Conservation (phyloP, 192 early-diverging fungal species). For the Lobosporangium transversale region DNA sequence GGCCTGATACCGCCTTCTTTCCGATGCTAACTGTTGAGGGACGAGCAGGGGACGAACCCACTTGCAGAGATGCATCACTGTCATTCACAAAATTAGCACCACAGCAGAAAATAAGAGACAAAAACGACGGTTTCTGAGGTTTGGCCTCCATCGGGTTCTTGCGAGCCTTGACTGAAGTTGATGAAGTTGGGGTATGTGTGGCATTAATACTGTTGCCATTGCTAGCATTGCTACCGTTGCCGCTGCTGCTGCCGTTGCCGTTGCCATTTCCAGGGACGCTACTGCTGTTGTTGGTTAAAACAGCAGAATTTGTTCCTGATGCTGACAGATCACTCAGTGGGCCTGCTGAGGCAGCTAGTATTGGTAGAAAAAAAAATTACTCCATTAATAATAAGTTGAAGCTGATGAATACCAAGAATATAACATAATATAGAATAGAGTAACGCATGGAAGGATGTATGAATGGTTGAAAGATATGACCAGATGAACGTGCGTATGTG, state of each 20-base stretch:
- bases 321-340: slow-evolving; percentile 48
- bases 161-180: slow-evolving; percentile 19
- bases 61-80: slow-evolving; percentile 26
- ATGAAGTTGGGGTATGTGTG: slow-evolving; percentile 10
- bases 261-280: slow-evolving; percentile 4
- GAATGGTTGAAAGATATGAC: too few species aligned
- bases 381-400: not conserved
- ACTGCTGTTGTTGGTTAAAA: slow-evolving; percentile 8
- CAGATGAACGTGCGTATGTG: too few species aligned
- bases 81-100: slow-evolving; percentile 48
- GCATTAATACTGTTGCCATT: slow-evolving; percentile 1
- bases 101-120: slow-evolving; percentile 46
- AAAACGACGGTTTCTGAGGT: slow-evolving; percentile 42
- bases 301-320: slow-evolving; percentile 39
- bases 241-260: slow-evolving; percentile 1
- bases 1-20: slow-evolving; percentile 31
- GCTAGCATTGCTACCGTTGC: slow-evolving; percentile 14
- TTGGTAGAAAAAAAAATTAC: not conserved
- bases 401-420: not conserved
- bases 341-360: slow-evolving; percentile 27
- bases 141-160: slow-evolving; percentile 37
- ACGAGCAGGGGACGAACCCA: slow-evolving; percentile 5
- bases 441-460: too few species aligned
- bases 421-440: not conserved
- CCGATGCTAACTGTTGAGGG: slow-evolving; percentile 36